Conservation (phyloP, 495 filamentous ascomycete genomes). For the Penicillium paxilli region DNA sequence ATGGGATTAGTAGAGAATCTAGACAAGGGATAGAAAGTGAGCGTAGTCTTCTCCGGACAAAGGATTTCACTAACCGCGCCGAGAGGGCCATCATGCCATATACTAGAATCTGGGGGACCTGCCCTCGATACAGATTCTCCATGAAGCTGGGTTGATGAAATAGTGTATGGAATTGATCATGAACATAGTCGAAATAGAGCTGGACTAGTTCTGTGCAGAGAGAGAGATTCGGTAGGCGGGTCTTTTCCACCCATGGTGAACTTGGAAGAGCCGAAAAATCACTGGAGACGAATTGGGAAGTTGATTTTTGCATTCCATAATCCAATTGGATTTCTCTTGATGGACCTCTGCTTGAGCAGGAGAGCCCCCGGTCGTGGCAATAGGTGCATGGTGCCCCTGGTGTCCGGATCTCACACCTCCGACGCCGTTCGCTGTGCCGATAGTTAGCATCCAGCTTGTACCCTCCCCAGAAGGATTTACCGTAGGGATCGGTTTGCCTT, state of each 20-base stretch:
- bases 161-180: conserved; percentile 41
- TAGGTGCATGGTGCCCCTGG: conserved; percentile 13
- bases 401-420: conserved; percentile 14
- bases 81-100: conserved; percentile 34
- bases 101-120: conserved; percentile 20
- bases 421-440: conserved; percentile 8
- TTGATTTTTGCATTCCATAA: background rate
- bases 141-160: conserved; percentile 36
- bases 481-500: background rate
- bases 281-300: background rate
- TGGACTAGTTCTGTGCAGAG: conserved; percentile 31
- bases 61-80: conserved; percentile 19
- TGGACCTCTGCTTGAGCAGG: conserved; percentile 4
- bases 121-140: conserved; percentile 18
- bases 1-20: conserved; percentile 28
- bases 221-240: conserved; percentile 11
- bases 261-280: background rate
- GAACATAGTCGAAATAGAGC: conserved; percentile 40
- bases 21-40: background rate
- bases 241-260: background rate
- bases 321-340: background rate
- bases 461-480: background rate
- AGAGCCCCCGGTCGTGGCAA: conserved; percentile 2
- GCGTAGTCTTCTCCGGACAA: background rate
- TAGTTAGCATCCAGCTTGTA: background rate